Evolutionary conservation across 177 flowering plant genomes (phyloP).

Genomic region (Vitis hybrid): DNA sequence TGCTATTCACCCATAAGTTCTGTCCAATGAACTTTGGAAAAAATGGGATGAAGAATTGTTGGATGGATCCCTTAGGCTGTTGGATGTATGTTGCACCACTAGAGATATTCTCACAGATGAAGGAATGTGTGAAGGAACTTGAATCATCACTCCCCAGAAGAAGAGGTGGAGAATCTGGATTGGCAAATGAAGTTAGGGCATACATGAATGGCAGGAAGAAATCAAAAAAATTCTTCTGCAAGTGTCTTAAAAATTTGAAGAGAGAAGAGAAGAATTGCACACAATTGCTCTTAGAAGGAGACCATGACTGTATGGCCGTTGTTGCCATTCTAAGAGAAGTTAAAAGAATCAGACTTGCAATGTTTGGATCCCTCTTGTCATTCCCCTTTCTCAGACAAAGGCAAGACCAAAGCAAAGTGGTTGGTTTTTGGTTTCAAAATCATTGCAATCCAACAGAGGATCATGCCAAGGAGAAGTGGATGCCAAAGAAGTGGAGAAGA

Average conservation of each 20-base stretch:
- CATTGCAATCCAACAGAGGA: conserved; percentile 13
- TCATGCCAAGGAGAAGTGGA: conserved; percentile 10
- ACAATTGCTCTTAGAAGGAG: background rate
- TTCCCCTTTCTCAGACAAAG: conserved; percentile 17
- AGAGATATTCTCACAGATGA: conserved; percentile 27
- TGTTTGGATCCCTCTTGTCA: conserved; percentile 20
- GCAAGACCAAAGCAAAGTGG: conserved; percentile 7
- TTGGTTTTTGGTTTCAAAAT: conserved; percentile 32
- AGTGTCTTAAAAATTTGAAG: conserved; percentile 28
- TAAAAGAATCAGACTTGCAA: conserved; percentile 13
- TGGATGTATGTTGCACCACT: conserved; percentile 38
- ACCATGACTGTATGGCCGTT: background rate
- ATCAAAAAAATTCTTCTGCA: conserved; percentile 21
- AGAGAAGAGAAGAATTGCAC: conserved; percentile 9
- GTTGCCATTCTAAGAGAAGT: conserved; percentile 16
- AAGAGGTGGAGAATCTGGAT: conserved; percentile 16
- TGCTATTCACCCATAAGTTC: background rate
- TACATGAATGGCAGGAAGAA: conserved; percentile 24
- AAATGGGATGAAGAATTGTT: conserved; percentile 21
- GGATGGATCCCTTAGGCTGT: conserved; percentile 35
- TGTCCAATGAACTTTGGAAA: too few relatives aligned
- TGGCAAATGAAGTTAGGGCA: conserved; percentile 15
- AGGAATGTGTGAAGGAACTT: conserved; percentile 30
- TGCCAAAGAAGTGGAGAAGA: conserved; percentile 5
- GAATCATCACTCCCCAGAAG: conserved; percentile 37